phyloP scores from a whole-genome alignment of 305 asterid species.

The Solanum aculeatissimum region DNA sequence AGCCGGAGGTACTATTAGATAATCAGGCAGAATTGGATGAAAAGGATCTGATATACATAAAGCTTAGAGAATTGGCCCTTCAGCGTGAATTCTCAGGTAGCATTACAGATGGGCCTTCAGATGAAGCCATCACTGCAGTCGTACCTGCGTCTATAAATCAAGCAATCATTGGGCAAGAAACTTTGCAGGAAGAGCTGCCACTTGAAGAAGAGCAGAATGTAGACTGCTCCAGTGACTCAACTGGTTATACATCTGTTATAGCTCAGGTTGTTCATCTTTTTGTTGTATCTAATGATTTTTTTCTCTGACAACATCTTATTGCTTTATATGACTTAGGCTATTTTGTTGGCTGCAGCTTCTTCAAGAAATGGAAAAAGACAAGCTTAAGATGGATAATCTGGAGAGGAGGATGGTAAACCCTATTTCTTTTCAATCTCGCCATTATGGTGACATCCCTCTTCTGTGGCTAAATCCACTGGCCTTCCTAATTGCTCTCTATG shows the following conservation, averaged over 20 bases:
- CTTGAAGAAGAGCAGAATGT: slow-evolving; percentile 13
- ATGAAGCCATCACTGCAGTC: slow-evolving; percentile 15
- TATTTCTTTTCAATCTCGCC: background rate
- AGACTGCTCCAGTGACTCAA: slow-evolving; percentile 17
- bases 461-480: background rate
- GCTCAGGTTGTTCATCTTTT: slow-evolving; percentile 30
- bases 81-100: slow-evolving; percentile 8
- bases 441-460: background rate
- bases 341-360: slow-evolving; percentile 32
- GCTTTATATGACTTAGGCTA: background rate
- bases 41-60: slow-evolving; percentile 31
- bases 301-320: background rate
- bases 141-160: slow-evolving; percentile 20
- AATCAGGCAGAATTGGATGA: slow-evolving; percentile 22
- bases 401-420: slow-evolving; percentile 53
- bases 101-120: slow-evolving; percentile 4
- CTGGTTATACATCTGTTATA: slow-evolving; percentile 28
- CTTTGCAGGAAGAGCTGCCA: slow-evolving; percentile 16
- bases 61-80: slow-evolving; percentile 40
- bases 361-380: slow-evolving; percentile 47
- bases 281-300: background rate
- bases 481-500: background rate
- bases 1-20: slow-evolving; percentile 10
- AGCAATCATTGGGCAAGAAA: slow-evolving; percentile 15
- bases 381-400: slow-evolving; percentile 29